Conservation (phyloP, 1,139 yeast species). For the Nadsonia starkeyi-henricii region DNA sequence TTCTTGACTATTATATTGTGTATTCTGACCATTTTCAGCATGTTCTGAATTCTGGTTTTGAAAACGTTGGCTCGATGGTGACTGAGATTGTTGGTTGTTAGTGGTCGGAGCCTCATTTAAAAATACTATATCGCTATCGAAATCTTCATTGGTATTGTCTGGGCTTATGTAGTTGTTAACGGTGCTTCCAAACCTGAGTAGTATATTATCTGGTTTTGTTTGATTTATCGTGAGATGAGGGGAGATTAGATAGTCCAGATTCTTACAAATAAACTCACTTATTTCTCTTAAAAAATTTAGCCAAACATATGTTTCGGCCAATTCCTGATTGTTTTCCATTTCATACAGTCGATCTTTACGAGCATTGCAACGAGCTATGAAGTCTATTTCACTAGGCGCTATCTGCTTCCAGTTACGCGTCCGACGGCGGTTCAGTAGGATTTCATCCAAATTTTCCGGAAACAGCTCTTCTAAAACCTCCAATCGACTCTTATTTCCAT, state of each 20-base stretch:
- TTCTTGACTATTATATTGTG: too few species aligned
- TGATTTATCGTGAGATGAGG: too few species aligned
- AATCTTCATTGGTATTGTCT: too few species aligned
- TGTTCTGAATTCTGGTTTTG: too few species aligned
- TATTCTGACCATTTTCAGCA: too few species aligned
- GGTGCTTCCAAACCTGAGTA: too few species aligned
- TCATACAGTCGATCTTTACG: constrained; percentile 49
- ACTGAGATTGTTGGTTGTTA: too few species aligned
- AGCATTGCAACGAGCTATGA: constrained; percentile 52
- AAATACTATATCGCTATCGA: too few species aligned
- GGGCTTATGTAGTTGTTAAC: too few species aligned
- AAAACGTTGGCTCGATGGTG: too few species aligned
- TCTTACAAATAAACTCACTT: constrained; percentile 58
- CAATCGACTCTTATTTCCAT: constrained; percentile 49
- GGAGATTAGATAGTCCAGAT: background rate
- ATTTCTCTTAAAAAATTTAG: constrained; percentile 56
- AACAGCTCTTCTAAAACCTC: constrained; percentile 68
- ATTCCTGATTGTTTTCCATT: constrained; percentile 31
- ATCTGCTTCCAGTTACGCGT: constrained; percentile 23
- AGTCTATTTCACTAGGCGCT: constrained; percentile 60
- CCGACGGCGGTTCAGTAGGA: constrained; percentile 25
- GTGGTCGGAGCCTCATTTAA: too few species aligned
- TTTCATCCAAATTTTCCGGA: constrained; percentile 39
- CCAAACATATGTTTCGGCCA: constrained; percentile 61
- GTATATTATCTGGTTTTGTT: too few species aligned